These are phyloP conservation scores for Hypoxylon trugodes DNA, from an alignment of 495 filamentous ascomycete species.

Conservation along the genomic window DNA sequence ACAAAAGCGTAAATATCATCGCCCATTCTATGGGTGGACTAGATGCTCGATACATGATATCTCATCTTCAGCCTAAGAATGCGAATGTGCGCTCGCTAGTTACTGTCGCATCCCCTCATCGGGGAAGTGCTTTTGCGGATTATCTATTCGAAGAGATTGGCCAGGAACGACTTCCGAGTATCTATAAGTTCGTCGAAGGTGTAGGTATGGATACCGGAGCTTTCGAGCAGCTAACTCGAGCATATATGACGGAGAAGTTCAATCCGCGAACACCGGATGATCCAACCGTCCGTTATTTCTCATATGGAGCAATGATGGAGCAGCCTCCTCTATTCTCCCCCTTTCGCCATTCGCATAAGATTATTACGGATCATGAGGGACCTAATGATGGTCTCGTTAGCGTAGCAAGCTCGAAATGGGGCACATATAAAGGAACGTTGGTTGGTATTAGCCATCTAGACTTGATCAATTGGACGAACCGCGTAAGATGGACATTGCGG, in stretches of 20 bases:
- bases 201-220: constrained; percentile 81
- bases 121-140: constrained; percentile 86
- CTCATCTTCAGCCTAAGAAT: constrained; percentile 71
- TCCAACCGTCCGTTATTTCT: constrained; percentile 84
- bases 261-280: constrained; percentile 81
- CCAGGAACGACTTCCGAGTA: constrained; percentile 63
- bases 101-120: constrained; percentile 88
- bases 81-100: constrained; percentile 80
- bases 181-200: constrained; percentile 73
- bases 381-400: constrained; percentile 94
- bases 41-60: constrained; percentile 94
- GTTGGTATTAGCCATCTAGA: constrained; percentile 88
- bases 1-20: constrained; percentile 86
- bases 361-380: constrained; percentile 77
- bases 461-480: constrained; percentile 95
- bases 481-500: constrained; percentile 74
- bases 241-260: constrained; percentile 84
- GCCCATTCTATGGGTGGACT: constrained; percentile 82
- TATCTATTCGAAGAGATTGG: constrained; percentile 79
- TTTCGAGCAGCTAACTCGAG: constrained; percentile 82
- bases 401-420: constrained; percentile 85
- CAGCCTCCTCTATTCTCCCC: constrained; percentile 70
- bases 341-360: constrained; percentile 75
- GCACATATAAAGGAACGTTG: constrained; percentile 92
- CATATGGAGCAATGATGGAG: constrained; percentile 81